Conservation (phyloP, 2,329 filamentous ascomycete species). For the Xylariomycetidae sp. region DNA sequence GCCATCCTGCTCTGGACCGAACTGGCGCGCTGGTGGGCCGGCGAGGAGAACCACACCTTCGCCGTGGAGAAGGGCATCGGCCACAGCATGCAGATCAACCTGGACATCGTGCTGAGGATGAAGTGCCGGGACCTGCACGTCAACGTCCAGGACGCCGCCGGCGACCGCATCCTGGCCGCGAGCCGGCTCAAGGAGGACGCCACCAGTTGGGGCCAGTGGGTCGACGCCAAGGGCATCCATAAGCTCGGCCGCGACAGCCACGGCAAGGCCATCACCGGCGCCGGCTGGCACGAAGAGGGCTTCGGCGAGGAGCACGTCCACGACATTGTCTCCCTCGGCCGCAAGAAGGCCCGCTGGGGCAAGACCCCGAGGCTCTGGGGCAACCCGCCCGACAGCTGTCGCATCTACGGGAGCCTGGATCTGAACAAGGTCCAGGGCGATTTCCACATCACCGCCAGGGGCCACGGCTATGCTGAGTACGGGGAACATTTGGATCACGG, state of each 20-base stretch:
- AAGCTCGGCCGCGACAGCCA: conserved; percentile 51
- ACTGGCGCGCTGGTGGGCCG: conserved; percentile 75
- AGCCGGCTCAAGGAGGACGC: conserved; percentile 68
- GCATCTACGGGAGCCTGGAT: conserved; percentile 84
- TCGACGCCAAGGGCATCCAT: conserved; percentile 63
- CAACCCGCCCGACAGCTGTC: conserved; percentile 64
- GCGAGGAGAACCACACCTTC: conserved; percentile 83
- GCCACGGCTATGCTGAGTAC: conserved; percentile 86
- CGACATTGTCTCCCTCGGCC: conserved; percentile 74
- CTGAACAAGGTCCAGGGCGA: conserved; percentile 97
- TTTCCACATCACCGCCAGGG: conserved; percentile 93
- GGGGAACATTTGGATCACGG: conserved; percentile 77
- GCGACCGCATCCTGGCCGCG: conserved; percentile 84
- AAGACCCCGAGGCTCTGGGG: conserved; percentile 69
- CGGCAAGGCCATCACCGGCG: conserved; percentile 51
- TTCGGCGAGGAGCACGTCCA: conserved; percentile 81
- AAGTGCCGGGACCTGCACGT: conserved; percentile 82
- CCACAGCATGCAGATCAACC: conserved; percentile 85
- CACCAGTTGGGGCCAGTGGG: conserved; percentile 81
- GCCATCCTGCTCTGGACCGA: conserved; percentile 73
- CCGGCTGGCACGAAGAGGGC: conserved; percentile 62
- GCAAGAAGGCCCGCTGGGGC: conserved; percentile 60
- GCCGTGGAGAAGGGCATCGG: conserved; percentile 88
- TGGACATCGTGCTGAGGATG: conserved; percentile 92
- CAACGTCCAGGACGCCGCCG: conserved; percentile 93